Evolutionary conservation across 306 rosid species (phyloP).

Genomic region (Pachyrhizus erosus): DNA sequence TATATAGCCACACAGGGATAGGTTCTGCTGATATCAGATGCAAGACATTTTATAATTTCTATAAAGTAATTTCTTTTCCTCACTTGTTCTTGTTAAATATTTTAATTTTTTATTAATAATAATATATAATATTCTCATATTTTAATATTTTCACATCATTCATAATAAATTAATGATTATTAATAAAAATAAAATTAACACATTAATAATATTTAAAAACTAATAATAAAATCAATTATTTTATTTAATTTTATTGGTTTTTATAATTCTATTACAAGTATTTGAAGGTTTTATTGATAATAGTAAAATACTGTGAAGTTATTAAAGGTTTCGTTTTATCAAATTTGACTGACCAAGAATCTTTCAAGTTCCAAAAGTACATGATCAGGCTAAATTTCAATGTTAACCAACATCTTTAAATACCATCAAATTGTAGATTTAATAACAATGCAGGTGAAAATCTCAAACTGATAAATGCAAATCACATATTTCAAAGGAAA

Average conservation of each 20-base stretch:
- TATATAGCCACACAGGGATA: neutral
- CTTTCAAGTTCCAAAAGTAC: neutral
- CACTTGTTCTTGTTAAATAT: too few species aligned
- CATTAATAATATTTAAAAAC: too few species aligned
- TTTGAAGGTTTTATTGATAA: neutral
- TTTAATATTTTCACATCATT: too few species aligned
- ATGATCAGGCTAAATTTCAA: neutral
- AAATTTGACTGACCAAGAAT: conserved; percentile 5
- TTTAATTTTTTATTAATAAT: too few species aligned
- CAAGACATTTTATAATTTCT: too few species aligned
- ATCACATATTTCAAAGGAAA: neutral
- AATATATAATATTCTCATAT: too few species aligned
- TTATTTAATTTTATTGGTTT: too few species aligned
- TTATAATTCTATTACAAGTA: too few species aligned
- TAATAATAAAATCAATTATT: too few species aligned
- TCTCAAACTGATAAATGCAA: conserved; percentile 11
- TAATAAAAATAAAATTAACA: too few species aligned
- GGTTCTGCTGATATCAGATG: neutral
- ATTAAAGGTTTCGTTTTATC: neutral
- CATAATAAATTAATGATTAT: too few species aligned
- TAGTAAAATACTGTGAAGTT: neutral
- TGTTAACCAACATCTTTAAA: neutral
- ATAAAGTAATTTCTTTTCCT: too few species aligned
- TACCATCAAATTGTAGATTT: neutral
- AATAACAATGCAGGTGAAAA: conserved; percentile 12